Conservation (phyloP, 2,329 filamentous ascomycete species). For the Neodidymelliopsis sp. region DNA sequence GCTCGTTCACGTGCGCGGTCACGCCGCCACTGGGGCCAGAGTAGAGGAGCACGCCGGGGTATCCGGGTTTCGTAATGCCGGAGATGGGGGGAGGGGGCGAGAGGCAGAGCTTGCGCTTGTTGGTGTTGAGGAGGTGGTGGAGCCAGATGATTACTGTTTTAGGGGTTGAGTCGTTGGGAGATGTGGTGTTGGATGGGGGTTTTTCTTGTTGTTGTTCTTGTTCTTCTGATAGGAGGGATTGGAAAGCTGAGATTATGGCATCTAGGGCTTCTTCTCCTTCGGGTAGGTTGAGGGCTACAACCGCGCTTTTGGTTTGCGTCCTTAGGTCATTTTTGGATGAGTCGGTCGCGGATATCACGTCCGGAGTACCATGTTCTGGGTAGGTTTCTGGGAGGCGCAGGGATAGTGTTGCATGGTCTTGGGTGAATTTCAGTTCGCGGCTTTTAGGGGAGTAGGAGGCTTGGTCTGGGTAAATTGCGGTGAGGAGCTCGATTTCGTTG, state of each 20-base stretch:
- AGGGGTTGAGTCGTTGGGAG: neutral
- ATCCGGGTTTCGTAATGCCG: constrained; percentile 57
- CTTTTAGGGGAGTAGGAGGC: constrained; percentile 41
- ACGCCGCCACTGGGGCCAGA: constrained; percentile 50
- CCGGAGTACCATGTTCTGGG: constrained; percentile 45
- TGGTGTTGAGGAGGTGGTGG: constrained; percentile 56
- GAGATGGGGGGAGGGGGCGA: constrained; percentile 43
- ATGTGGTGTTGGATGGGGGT: neutral
- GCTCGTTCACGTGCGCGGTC: constrained; percentile 51
- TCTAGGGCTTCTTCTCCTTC: constrained; percentile 55
- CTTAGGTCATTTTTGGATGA: constrained; percentile 49
- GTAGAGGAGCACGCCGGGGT: constrained; percentile 56
- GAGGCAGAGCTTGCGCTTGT: constrained; percentile 56
- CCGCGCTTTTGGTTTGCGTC: constrained; percentile 37
- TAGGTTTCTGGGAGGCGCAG: constrained; percentile 53
- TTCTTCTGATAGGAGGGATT: constrained; percentile 32
- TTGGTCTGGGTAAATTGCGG: constrained; percentile 55
- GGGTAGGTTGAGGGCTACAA: constrained; percentile 33
- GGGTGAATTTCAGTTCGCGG: constrained; percentile 50
- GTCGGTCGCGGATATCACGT: constrained; percentile 49
- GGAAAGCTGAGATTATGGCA: constrained; percentile 51
- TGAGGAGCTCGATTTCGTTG: constrained; percentile 52
- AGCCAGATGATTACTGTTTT: constrained; percentile 56
- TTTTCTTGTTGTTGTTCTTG: no score
- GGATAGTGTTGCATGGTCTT: constrained; percentile 35